Evolutionary conservation across 495 filamentous ascomycete species (phyloP), one percentile per base, ranked within the genome.

Genomic region (Aspergillus egyptiacus): DNA sequence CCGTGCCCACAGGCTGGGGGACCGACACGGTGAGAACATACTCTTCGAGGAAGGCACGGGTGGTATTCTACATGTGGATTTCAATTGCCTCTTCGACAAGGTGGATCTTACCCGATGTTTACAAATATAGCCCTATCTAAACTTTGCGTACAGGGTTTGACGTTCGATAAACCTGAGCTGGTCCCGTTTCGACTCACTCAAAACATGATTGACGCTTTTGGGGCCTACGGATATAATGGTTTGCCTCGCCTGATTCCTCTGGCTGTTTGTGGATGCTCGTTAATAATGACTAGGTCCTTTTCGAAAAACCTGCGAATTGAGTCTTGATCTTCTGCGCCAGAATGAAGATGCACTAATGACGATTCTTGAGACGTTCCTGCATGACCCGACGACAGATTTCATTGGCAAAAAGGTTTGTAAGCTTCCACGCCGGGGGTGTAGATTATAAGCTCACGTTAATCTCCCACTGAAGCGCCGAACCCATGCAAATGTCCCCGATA

Each of bases 61-160:
- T 36, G 94, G 95, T 46, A 82, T 94, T 19, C 82, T 97, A 59
- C 93, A 99, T 68, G 93, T 99, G 41, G 93, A 99, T 69, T 99
- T 99, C 77, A 99, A 99, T 69, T 99, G 93, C 68, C 84, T 99
- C 17, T 99, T 99, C 66, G 94, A 99, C 73, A 99, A 97, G 71
- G 70, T 73, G 53, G 35, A 51, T 24, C 22, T 17, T 27, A 20
- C 11, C 6, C 2, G n/a, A n/a, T n/a, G n/a, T 4, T 14, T 40
- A 6, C 11, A 10, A 4, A 7, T 13, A 22, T 13, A 22, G 9
- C 11, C 15, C 27, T n/a, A 23, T 9, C 18, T 40, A 22, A 15
- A 28, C 3, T n/a, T 18, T 19, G 11, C 28, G 15, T 24, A 4
- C 24, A 73, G 63, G 93, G 94, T 8, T 79, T 91, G 50, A 96